These are phyloP conservation scores for Amphichorda felina DNA, from an alignment of 2,329 filamentous ascomycete species.

Conservation along the genomic window DNA sequence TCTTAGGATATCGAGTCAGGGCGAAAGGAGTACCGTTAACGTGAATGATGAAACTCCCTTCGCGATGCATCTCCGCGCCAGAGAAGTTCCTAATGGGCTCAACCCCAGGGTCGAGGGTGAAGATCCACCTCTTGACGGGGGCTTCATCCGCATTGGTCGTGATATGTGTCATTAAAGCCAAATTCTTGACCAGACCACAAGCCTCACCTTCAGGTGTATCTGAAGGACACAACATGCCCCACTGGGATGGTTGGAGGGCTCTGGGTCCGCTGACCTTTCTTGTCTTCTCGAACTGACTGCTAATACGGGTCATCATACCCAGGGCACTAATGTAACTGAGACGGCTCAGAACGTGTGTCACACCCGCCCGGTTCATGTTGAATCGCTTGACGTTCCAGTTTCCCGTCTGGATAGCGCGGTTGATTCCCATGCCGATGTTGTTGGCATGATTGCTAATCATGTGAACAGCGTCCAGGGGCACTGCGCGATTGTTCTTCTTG, in stretches of 20 bases:
- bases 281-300: conserved; percentile 97
- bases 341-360: conserved; percentile 90
- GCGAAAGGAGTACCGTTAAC: conserved; percentile 93
- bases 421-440: conserved; percentile 85
- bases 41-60: conserved; percentile 80
- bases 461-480: conserved; percentile 76
- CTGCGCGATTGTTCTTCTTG: conserved; percentile 83
- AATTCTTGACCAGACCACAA: conserved; percentile 93
- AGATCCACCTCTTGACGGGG: conserved; percentile 77
- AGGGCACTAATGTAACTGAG: conserved; percentile 93
- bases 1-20: conserved; percentile 73
- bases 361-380: conserved; percentile 94
- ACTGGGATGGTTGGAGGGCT: conserved; percentile 93
- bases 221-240: conserved; percentile 94
- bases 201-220: conserved; percentile 98
- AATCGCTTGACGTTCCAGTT: conserved; percentile 98
- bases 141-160: conserved; percentile 93
- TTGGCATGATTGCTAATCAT: conserved; percentile 77
- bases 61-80: conserved; percentile 76
- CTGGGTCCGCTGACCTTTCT: conserved; percentile 91
- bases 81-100: conserved; percentile 57
- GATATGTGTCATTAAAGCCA: conserved; percentile 98
- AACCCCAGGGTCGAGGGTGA: conserved; percentile 75
- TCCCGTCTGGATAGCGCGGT: conserved; percentile 89
- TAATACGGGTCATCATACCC: conserved; percentile 99